Percentiles rank a stretch among this genome's conserved stretches.
Conservation (phyloP, 257 asterid genomes). For the Fraxinus cuspidata region DNA sequence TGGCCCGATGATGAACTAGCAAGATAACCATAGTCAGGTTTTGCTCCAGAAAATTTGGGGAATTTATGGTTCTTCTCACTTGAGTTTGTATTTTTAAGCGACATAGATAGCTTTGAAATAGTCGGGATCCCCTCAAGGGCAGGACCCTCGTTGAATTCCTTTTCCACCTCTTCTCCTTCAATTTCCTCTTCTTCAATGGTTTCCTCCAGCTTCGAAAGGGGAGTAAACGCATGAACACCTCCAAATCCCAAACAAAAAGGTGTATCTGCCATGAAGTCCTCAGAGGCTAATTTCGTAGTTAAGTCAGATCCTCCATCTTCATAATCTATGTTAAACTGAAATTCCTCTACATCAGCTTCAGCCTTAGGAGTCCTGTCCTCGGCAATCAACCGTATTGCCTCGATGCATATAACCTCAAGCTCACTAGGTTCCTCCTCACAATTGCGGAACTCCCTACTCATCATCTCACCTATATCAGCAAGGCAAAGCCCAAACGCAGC, state of each 20-base stretch:
- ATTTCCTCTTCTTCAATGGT: conserved; percentile 65
- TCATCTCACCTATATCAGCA: conserved; percentile 98
- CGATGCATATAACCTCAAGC: conserved; percentile 84
- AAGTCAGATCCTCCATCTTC: conserved; percentile 54
- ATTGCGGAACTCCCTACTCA: conserved; percentile 82
- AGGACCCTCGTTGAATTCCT: conserved; percentile 28
- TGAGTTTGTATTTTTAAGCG: conserved; percentile 53
- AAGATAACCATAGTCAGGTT: conserved; percentile 43
- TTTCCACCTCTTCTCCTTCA: conserved; percentile 48
- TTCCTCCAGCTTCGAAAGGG: conserved; percentile 70
- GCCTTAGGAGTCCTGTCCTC: conserved; percentile 60
- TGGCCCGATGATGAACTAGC: conserved; percentile 69
- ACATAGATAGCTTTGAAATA: conserved; percentile 55
- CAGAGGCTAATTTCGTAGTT: conserved; percentile 37
- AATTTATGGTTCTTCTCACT: conserved; percentile 63
- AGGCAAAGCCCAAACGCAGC: conserved; percentile 80
- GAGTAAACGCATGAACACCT: conserved; percentile 48
- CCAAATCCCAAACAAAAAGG: conserved; percentile 45
- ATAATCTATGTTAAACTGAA: conserved; percentile 73
- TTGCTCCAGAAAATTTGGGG: conserved; percentile 46
- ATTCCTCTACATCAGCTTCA: conserved; percentile 53
- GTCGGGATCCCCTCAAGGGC: conserved; percentile 31
- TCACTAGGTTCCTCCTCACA: conserved; percentile 98
- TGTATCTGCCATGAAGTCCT: conserved; percentile 31
- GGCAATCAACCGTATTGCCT: conserved; percentile 65